Base-by-base conservation (phyloP, 2,329 filamentous ascomycete genomes). In the Neofusicoccum kwambonambiense region DNA sequence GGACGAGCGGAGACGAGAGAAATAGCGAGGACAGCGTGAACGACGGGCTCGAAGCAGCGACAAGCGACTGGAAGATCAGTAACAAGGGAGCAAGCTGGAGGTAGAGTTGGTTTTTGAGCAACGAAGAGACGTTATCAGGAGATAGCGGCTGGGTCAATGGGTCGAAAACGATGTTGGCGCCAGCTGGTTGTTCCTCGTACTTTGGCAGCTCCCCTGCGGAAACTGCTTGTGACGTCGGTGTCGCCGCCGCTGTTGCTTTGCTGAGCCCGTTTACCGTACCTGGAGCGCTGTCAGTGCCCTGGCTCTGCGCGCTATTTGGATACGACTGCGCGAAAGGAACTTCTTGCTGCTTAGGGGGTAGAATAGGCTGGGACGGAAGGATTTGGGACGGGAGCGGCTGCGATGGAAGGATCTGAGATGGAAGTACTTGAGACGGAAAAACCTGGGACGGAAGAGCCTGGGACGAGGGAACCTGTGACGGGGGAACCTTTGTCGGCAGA, bases 241-340 rank as follows among this genome's bases (percentile, higher is more conserved):
- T n/a, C 22, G n/a, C 37, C 41, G 22, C 41, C 41, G 27, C 54
- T 13, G 39, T 58, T 31, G 17, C 50, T 56, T 22, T 31, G 11
- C 12, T 27, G 13, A 17, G 12, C 9, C n/a, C 35, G 41, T 58
- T 35, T 58, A 60, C 11, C 31, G 17, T 17, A 13, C 42, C 56
- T 60, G 27, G 37, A 31, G 27, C 56, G 17, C 8, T 35, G 56
- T 60, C 49, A 60, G 56, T 60, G 11, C 19, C 56, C 42, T 60
- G 56, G 42, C 7, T 37, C 17, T 31, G 27, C 11, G n/a, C 31
- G 8, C 22, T 22, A 17, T 5, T 34, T 22, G n/a, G 41, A 19
- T 34, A 35, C 9, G 22, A 27, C 54, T 35, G 52, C 39, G 9
- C 12, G 31, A n/a, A 58, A 58, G 15, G 22, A 34, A 56, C 13